Percentiles rank a stretch among this genome's conserved stretches.
Evolutionary conservation across 2,329 filamentous ascomycete genomes (phyloP).

Genomic region (Colletotrichum coccodes): DNA sequence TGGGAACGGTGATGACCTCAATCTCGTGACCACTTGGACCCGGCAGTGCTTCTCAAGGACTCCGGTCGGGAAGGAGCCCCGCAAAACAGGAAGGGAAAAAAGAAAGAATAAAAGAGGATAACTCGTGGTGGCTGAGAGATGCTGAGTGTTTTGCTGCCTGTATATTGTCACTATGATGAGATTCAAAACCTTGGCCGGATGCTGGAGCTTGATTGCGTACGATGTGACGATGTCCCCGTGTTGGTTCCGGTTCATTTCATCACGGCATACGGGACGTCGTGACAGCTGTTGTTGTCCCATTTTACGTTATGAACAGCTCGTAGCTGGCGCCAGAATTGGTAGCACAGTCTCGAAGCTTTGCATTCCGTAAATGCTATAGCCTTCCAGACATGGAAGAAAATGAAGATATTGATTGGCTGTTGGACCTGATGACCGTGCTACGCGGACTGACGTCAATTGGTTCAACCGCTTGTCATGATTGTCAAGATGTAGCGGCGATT

Average conservation of each 20-base stretch:
- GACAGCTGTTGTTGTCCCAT: too few relatives aligned
- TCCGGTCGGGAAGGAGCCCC: neutral
- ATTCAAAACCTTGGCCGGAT: neutral
- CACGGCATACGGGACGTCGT: too few relatives aligned
- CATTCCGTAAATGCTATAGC: neutral
- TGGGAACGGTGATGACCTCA: neutral
- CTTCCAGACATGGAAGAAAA: too few relatives aligned
- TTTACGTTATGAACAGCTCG: too few relatives aligned
- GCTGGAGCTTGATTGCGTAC: neutral
- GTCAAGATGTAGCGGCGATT: too few relatives aligned
- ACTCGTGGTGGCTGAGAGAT: too few relatives aligned
- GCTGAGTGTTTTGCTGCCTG: neutral
- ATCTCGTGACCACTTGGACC: neutral
- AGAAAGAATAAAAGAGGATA: too few relatives aligned
- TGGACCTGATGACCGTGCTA: too few relatives aligned
- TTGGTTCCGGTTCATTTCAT: neutral
- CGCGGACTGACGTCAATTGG: too few relatives aligned
- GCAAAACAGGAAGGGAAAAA: too few relatives aligned
- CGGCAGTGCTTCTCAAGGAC: neutral
- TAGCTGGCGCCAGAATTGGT: neutral
- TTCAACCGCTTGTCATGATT: too few relatives aligned
- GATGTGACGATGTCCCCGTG: neutral
- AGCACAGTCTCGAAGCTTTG: neutral
- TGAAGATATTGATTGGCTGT: too few relatives aligned
- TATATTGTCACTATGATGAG: neutral